These are phyloP conservation scores for Clarireedia paspali DNA, from an alignment of 2,329 filamentous ascomycete genomes.

Conservation along the genomic window DNA sequence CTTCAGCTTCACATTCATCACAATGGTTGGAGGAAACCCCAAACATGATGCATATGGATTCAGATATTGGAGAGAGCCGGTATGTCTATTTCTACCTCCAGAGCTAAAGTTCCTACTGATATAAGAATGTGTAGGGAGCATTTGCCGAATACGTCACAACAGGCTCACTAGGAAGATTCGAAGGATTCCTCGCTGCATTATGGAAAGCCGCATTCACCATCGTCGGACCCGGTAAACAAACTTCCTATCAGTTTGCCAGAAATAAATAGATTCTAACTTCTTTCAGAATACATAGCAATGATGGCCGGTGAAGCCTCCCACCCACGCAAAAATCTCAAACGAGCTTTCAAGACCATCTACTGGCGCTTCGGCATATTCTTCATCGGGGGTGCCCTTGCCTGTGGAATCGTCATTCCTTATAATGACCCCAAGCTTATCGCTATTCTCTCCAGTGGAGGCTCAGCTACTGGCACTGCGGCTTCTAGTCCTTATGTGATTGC, in stretches of 20 bases:
- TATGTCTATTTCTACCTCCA: not conserved
- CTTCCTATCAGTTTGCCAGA: not conserved
- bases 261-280: not conserved
- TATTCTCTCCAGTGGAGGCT: conserved; percentile 30
- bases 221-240: conserved; percentile 37
- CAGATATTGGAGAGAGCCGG: conserved; percentile 53
- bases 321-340: conserved; percentile 55
- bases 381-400: conserved; percentile 56
- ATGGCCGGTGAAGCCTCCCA: conserved; percentile 64
- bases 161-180: conserved; percentile 59
- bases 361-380: conserved; percentile 66
- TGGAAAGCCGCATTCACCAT: conserved; percentile 36
- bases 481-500: conserved; percentile 44
- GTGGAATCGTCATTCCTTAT: conserved; percentile 60
- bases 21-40: conserved; percentile 65
- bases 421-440: conserved; percentile 49
- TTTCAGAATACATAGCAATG: conserved; percentile 47
- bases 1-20: conserved; percentile 63
- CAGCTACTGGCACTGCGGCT: conserved; percentile 35
- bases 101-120: not conserved
- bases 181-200: conserved; percentile 55
- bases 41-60: conserved; percentile 62
- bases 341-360: conserved; percentile 66
- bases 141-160: conserved; percentile 53
- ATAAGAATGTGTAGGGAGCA: conserved; percentile 39